These are phyloP conservation scores for Yamagishiella unicocca DNA, from an alignment of 139 green algal genomes.

Conservation along the genomic window DNA sequence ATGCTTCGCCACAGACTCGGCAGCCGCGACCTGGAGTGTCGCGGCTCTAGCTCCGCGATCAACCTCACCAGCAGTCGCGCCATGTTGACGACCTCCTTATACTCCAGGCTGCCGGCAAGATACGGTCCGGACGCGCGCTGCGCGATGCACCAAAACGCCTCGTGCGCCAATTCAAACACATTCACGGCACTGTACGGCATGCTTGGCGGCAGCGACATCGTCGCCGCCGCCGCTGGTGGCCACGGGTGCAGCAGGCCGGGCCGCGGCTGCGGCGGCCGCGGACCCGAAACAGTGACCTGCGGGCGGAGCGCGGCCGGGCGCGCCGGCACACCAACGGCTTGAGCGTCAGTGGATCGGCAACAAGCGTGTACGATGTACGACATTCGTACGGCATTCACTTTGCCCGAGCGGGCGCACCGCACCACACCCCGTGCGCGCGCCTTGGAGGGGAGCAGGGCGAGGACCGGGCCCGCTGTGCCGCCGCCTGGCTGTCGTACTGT, in stretches of 20 bases:
- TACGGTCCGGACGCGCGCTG: not conserved
- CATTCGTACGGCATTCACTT: too few species aligned
- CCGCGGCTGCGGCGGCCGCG: not conserved
- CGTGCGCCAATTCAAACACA: not conserved
- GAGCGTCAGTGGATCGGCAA: too few species aligned
- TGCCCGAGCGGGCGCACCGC: too few species aligned
- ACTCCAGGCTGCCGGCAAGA: too few species aligned
- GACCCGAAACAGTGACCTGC: slow-evolving; percentile 9
- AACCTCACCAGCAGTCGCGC: not conserved
- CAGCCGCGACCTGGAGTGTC: not conserved
- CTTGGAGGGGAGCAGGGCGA: too few species aligned
- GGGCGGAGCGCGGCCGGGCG: not conserved
- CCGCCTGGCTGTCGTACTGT: too few species aligned
- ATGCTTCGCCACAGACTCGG: not conserved
- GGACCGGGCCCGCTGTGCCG: too few species aligned
- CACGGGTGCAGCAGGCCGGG: not conserved
- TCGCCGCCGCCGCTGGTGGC: not conserved
- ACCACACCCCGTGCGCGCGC: too few species aligned
- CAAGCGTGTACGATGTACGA: too few species aligned
- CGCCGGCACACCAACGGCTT: too few species aligned
- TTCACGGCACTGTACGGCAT: not conserved
- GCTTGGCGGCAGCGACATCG: not conserved
- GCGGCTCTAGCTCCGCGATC: not conserved
- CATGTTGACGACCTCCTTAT: not conserved
- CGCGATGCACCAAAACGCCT: not conserved